These are phyloP conservation scores for Coprinopsis cinerea DNA, from an alignment of 768 basidiomycete species.

Conservation along the genomic window DNA sequence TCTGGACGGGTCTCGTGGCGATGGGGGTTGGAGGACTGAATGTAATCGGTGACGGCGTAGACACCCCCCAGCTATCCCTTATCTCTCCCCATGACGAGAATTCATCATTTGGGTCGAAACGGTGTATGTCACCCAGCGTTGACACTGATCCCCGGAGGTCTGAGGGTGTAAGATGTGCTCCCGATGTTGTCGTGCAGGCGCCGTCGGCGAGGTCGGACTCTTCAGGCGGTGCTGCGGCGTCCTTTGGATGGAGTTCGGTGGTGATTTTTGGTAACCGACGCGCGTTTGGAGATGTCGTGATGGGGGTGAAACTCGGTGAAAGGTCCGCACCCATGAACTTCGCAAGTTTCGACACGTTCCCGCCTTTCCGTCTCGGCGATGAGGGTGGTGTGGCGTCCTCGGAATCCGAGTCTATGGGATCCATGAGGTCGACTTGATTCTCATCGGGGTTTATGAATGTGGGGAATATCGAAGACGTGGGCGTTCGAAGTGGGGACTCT, in stretches of 20 bases:
- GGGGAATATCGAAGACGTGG: not conserved
- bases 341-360: not conserved
- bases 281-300: not conserved
- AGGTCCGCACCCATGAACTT: not conserved
- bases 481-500: not conserved
- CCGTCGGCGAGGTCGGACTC: not conserved
- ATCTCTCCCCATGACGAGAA: conserved; percentile 2
- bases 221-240: not conserved
- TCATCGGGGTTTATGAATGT: not conserved
- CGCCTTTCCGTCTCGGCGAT: not conserved
- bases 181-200: not conserved
- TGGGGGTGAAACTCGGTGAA: not conserved
- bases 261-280: not conserved
- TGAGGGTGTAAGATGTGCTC: not conserved
- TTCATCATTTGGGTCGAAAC: not conserved
- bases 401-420: not conserved
- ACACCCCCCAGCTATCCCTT: not conserved
- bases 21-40: conserved; percentile 2
- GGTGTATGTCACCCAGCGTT: conserved; percentile 2
- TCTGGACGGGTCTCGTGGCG: not conserved
- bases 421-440: not conserved
- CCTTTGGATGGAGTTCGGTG: not conserved
- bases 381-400: not conserved
- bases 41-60: not conserved
- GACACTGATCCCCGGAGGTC: not conserved